Base-by-base conservation (phyloP, 2,329 filamentous ascomycete species). In the Plectosphaerella cucumerina region DNA sequence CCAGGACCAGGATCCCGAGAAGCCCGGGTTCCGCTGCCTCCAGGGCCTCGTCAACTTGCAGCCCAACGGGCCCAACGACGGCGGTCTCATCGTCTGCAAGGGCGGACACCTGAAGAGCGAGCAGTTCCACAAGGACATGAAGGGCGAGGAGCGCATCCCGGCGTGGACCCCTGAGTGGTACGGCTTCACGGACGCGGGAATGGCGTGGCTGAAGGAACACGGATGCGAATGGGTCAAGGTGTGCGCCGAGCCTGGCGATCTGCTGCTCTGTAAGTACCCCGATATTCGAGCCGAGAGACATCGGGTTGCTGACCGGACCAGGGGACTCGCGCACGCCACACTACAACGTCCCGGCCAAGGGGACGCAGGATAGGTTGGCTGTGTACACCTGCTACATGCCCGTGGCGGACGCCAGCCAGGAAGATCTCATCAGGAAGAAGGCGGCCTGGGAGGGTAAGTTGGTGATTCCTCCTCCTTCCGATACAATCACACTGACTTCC, bases 1-100 rank as follows among this genome's bases (percentile, higher is more conserved):
- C 56, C 70, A 74, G 43, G 73, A 75, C 50, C 72, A 75, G 53
- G 68, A 74, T 49, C 73, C 69, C 1, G 62, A 61, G 6, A 69
- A 66, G 55, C 66, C 65, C 12, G 77, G 75, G 0, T 76, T 80
- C 59, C 68, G 74, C 3, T 80, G 76, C 55, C 64, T 76, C 3
- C 76, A 80, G 53, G 77, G 77, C 5, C 65, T 80, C 0, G 72
- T 79, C 2, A 79, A 80, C 58, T 58, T 69, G 6, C 59, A 61
- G 4, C 66, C 65, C 18, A 66, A 62, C 41, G 66, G 66, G 3
- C 60, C 62, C n/a, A 59, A 66, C 9, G 66, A 69, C 17, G 66
- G 66, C 3, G 66, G 66, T 1, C 56, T 69, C 3, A 62, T 67
- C 26, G 64, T 70, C 6, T 69, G 62, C 57, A 58, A 55, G 42